Percentiles rank a stretch among this genome's conserved stretches.
Evolutionary conservation across 176 grass and related monocot genomes (phyloP).

Genomic region (Aegilops umbellulata): DNA sequence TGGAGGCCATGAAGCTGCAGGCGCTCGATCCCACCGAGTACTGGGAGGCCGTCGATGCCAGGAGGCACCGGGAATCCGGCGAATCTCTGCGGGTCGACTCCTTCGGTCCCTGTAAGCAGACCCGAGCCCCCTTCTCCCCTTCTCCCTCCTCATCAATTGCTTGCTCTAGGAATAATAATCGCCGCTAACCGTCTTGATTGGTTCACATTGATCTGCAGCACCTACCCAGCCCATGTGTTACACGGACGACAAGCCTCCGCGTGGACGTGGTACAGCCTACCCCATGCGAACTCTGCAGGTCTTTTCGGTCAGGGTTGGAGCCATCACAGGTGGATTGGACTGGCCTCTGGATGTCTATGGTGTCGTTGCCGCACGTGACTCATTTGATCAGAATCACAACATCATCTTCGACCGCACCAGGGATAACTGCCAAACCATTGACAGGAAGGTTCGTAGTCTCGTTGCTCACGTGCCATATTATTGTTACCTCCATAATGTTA

Average conservation of each 20-base stretch:
- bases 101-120: not conserved
- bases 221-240: not conserved
- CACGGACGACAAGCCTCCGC: not conserved
- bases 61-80: not conserved
- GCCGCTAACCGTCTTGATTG: not conserved
- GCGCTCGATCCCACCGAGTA: not conserved
- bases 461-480: too few species aligned
- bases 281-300: not conserved
- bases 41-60: not conserved
- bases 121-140: too few species aligned
- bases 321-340: not conserved
- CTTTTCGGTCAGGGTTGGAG: not conserved
- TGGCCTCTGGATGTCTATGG: conserved; percentile 8
- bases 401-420: not conserved
- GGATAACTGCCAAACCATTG: not conserved
- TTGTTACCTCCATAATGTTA: too few species aligned
- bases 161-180: too few species aligned
- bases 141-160: not conserved
- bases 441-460: not conserved
- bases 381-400: not conserved
- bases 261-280: not conserved
- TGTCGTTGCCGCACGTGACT: not conserved
- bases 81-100: not conserved
- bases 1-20: not conserved
- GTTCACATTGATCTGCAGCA: not conserved